Evolutionary conservation across 2,329 filamentous ascomycete genomes (phyloP), one percentile per base, ranked within the genome.

Genomic region (Phyllosticta citriasiana): DNA sequence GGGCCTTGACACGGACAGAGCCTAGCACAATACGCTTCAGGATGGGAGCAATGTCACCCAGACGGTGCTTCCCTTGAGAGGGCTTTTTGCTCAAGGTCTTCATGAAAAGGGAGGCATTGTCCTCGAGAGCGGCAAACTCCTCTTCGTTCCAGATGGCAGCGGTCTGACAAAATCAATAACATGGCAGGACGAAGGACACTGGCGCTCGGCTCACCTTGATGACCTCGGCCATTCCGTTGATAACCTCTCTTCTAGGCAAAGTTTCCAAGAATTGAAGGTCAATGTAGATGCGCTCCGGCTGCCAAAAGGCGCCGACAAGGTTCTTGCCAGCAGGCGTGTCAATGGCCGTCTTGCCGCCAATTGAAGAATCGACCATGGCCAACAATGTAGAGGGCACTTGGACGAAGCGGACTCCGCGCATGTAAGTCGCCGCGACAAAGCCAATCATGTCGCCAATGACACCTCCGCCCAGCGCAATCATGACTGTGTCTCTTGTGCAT

Each of bases 141-240:
- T 81, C 77, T 74, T 95, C 91, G 69, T 96, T 85, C 84, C 93
- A 97, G 68, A 99, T 97, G 59, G 94, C 94, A 2, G 94, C 94
- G 3, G 94, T 99, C 83, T 82, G 72, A 52, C 70, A 66, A 24
- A 52, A 59, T 66, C 61, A 66, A 40, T 9, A 10, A 40, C 12
- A n/a, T 40, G 25, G 26, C 33, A 51, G n/a, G 1, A 22, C 12
- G 27, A 5, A 16, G 25, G 57, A 27, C 4, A 9, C 47, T 35
- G n/a, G 9, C 40, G 16, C 16, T n/a, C 7, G 19, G 55, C 68
- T 60, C 67, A 77, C 76, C 73, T 97, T 97, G 73, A 97, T 83
- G 30, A 99, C 93, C 78, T 99, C 94, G 26, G 93, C 94, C 93
- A 99, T 97, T 64, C 94, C 94, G 73, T 99, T 99, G 76, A 97